Conservation (phyloP, 768 basidiomycete species). For the Lepiota subincarnata region DNA sequence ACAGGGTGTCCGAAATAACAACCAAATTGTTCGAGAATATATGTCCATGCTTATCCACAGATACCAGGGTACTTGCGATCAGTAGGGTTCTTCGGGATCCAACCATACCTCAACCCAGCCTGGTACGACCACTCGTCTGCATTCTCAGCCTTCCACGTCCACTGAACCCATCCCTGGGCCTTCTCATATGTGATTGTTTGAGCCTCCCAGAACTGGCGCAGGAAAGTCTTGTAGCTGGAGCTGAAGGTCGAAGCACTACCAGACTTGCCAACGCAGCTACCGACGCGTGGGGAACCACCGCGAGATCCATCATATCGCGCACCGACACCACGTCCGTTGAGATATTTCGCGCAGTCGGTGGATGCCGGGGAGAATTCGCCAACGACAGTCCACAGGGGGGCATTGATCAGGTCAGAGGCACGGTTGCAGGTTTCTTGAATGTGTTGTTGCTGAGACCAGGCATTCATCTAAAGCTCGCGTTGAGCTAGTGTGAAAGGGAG, state of each 20-base stretch:
- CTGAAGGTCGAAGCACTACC: constrained; percentile 72
- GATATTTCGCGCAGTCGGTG: constrained; percentile 73
- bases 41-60: constrained; percentile 32
- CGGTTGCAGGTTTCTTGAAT: constrained; percentile 52
- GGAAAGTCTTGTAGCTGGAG: constrained; percentile 69
- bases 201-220: constrained; percentile 79
- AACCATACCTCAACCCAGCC: constrained; percentile 73
- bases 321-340: constrained; percentile 76
- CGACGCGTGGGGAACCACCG: constrained; percentile 40
- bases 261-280: constrained; percentile 55
- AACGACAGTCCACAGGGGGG: constrained; percentile 76
- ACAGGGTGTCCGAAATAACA: no score
- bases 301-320: constrained; percentile 61
- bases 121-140: constrained; percentile 91
- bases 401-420: constrained; percentile 40
- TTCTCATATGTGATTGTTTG: constrained; percentile 74
- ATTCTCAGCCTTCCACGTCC: constrained; percentile 81
- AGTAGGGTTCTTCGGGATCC: constrained; percentile 68
- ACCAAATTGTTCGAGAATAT: background rate
- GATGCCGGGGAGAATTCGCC: constrained; percentile 82
- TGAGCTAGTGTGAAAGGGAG: constrained; percentile 1
- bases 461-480: constrained; percentile 30
- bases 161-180: constrained; percentile 69
- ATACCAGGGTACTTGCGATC: constrained; percentile 44
- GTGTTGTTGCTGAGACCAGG: constrained; percentile 44